Percentiles rank a stretch among this genome's conserved stretches.
Evolutionary conservation across 352 stramenopile genomes (phyloP).

Genomic region (Pythium aphanidermatum): DNA sequence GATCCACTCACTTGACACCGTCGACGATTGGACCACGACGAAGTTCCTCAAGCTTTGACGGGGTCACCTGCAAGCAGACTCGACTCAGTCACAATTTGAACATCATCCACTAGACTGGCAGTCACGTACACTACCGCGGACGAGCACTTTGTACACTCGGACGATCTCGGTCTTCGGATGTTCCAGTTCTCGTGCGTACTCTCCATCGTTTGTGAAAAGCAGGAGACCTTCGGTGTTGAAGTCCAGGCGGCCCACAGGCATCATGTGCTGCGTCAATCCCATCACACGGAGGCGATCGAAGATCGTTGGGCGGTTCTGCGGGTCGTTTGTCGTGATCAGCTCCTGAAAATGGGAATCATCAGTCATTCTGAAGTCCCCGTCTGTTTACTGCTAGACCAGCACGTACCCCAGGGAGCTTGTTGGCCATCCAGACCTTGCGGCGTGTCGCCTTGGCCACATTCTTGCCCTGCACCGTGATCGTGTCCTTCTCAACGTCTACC

Average conservation of each 20-base stretch:
- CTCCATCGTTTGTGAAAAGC: slow-evolving; percentile 90
- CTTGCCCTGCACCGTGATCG: slow-evolving; percentile 50
- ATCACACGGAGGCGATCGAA: slow-evolving; percentile 83
- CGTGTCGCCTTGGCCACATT: slow-evolving; percentile 29
- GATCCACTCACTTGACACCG: slow-evolving; percentile 54
- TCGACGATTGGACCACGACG: slow-evolving; percentile 74
- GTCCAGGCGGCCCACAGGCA: slow-evolving; percentile 89
- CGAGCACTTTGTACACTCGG: slow-evolving; percentile 80
- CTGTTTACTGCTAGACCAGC: not conserved
- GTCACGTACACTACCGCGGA: slow-evolving; percentile 52
- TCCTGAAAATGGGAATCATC: slow-evolving; percentile 34
- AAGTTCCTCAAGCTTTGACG: slow-evolving; percentile 79
- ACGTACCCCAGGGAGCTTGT: slow-evolving; percentile 84
- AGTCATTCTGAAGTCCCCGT: not conserved
- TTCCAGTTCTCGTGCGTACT: slow-evolving; percentile 85
- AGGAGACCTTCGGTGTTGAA: slow-evolving; percentile 90
- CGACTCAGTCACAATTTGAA: slow-evolving; percentile 1
- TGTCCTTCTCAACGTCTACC: slow-evolving; percentile 46
- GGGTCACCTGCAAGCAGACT: slow-evolving; percentile 32
- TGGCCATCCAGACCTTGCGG: slow-evolving; percentile 78
- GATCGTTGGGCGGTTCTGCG: slow-evolving; percentile 77
- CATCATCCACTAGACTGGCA: too few relatives aligned
- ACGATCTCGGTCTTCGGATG: slow-evolving; percentile 72
- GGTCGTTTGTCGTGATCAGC: slow-evolving; percentile 73
- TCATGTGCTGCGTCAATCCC: slow-evolving; percentile 79